A percentile compares a stretch with the other conserved stretches of the same genome.
phyloP scores from a whole-genome alignment of 345 rosid species.

The Passiflora organensis region DNA sequence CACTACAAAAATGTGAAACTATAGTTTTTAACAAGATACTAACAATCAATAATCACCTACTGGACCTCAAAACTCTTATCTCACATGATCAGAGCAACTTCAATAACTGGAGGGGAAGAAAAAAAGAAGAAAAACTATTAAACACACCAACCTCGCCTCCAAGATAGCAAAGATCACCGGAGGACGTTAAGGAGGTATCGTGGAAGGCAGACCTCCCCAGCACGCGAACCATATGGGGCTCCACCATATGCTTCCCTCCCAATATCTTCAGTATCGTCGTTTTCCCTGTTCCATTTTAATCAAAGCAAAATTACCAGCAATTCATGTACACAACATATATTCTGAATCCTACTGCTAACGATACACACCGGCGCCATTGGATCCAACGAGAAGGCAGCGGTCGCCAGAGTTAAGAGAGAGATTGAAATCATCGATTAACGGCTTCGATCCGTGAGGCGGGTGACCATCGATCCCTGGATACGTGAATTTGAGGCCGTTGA shows the following conservation, averaged over 20 bases:
- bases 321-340: background rate
- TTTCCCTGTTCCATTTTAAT: slow-evolving; percentile 43
- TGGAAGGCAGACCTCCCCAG: slow-evolving; percentile 88
- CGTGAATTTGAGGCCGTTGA: slow-evolving; percentile 77
- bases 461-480: slow-evolving; percentile 95
- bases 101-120: too few species aligned
- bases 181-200: slow-evolving; percentile 72
- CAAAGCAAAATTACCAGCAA: background rate
- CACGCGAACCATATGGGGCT: slow-evolving; percentile 84
- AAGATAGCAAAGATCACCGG: slow-evolving; percentile 90
- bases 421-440: slow-evolving; percentile 65
- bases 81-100: too few species aligned
- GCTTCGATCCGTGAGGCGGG: slow-evolving; percentile 79
- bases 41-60: background rate
- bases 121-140: too few species aligned
- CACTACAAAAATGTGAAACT: slow-evolving; percentile 43
- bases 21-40: background rate
- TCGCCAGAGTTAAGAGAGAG: slow-evolving; percentile 56
- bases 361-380: slow-evolving; percentile 85
- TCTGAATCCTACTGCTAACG: background rate
- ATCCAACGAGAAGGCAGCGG: slow-evolving; percentile 94
- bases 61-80: background rate
- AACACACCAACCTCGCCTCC: slow-evolving; percentile 77
- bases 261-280: slow-evolving; percentile 85
- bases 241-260: slow-evolving; percentile 98